Evolutionary conservation across 768 basidiomycete genomes (phyloP), one percentile per base, ranked within the genome.

Genomic region (Paxillus involutus): DNA sequence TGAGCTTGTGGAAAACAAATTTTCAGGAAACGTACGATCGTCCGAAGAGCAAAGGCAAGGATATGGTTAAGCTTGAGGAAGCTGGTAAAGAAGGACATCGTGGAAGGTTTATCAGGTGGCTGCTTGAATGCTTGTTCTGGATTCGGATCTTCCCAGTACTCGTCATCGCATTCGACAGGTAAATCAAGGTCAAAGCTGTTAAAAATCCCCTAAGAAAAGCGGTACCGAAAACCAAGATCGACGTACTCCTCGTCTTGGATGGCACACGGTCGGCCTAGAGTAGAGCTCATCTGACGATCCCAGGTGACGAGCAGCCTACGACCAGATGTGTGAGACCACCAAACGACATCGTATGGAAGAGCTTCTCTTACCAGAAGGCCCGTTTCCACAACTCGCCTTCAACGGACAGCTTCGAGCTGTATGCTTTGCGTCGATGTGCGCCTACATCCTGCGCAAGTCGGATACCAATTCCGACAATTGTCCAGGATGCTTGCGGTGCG

Each of bases 231-330:
- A 16, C 3, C n/a, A 47, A 21, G 37, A 51, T 12, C 17, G 16
- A 70, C 84, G 53, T 57, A 85, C 83, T 89, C 89, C 67, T 87
- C 87, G 44, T 89, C 86, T 46, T 85, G 82, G 6, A 90, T 76
- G 3, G 82, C 80, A 49, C 80, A 77, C 0, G 87, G 83, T 14
- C 90, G 76, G 10, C 91, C 90, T 39, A 88, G 73, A 43, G 78
- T 77, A 6, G 78, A 70, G 37, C 79, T 78, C 41, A 72, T 60
- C 35, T 51, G 47, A 30, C 71, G 63, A 43, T 75, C 74, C 3
- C 62, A 16, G 12, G 62, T 32, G 5, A 75, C 60, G 4, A 74
- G 65, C 7, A 61, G 54, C 73, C 70, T 72, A 29, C n/a, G 6
- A 7, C 49, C 17, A 35, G 6, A 30, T 30, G 49, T 13, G 12